Evolutionary conservation across 768 basidiomycete genomes (phyloP), one percentile per base, ranked within the genome.

Genomic region (Gymnopilus junonius): DNA sequence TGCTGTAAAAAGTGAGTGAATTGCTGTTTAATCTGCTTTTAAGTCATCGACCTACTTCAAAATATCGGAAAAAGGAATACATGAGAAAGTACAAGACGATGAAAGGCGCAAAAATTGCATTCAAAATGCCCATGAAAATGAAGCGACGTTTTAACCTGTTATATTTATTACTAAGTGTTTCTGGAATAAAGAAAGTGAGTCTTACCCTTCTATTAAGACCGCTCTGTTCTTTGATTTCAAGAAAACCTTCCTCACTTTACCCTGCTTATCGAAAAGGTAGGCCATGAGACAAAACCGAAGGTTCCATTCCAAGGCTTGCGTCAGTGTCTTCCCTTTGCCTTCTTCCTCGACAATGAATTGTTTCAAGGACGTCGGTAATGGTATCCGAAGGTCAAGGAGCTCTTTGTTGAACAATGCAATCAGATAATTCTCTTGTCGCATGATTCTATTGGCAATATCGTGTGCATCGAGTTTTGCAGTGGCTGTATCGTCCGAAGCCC

Each of bases 11-110:
- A 35, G 29, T 34, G 42, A 57, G 62, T 40, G 17, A 23, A 37
- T 29, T 23, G 55, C 15, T 55, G 20, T n/a, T 14, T 48, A 6
- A 15, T 20, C 11, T 43, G 4, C 23, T 34, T 3, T n/a, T 17
- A 39, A 32, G 23, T 34, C 34, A 40, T 31, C 40, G 21, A 75
- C 87, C 55, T 51, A 95, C 97, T 83, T 99, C 97, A 65, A 99
- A 99, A 75, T 99, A 99, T 3, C 97, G 92, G 83, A 99, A 99
- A 84, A 99, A 99, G 0, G 95, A 99, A 74, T 97, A 99, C 89
- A 99, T 93, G 40, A 99, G 77, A 43, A 98, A 86, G 75, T 99
- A 99, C 17, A 96, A 79, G 32, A 99, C 93, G 70, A 99, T 99
- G 78, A 99, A 97, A 0, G 97, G 97, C 1, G 93, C 94, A 67